Evolutionary conservation across 345 rosid species (phyloP), one percentile per base, ranked within the genome.

Genomic region (Populus euphratica): DNA sequence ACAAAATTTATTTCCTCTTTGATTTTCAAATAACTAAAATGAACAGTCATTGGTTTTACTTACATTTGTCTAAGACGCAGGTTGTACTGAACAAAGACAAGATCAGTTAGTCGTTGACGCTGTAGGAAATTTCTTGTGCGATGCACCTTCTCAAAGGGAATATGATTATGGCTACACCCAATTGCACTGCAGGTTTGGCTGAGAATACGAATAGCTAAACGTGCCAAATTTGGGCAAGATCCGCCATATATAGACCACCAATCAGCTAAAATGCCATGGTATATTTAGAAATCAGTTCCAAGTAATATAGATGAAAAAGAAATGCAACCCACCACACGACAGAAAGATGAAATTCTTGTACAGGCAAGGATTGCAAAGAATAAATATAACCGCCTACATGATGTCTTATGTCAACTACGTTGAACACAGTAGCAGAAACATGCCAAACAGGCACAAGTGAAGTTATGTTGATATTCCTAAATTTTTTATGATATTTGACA

Each of bases 231-330:
- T 66, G 94, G 92, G 84, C 99, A 93, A 75, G 92, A 87, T 80
- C 94, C 98, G 68, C 97, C 98, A 80, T 91, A 94, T 11, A 97
- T 87, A 75, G 92, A 87, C 99, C 99, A 96, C 99, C 99, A 93
- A 80, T 96, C 99, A 78, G 88, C 99, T 96, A 75, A 39, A 83
- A 73, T 64, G 72, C 73, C 52, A 36, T 73, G 25, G 18, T 54
- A 17, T 38, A 9, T 6, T 41, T 67, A 18, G 49, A 68, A 50
- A 71, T 82, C 69, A 70, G 69, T 67, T 16, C 68, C 47, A 64
- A 35, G 16, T 52, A 44, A 69, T 61, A 31, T 35, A 7, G 31
- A 61, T 50, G 54, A 10, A 5, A 29, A 68, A 33, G 66, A 29
- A 43, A 56, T 38, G 20, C 23, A 38, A 18, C 29, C 43, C 43